Conservation (phyloP, 2,329 filamentous ascomycete genomes). For the Gnomoniopsis smithogilvyi region DNA sequence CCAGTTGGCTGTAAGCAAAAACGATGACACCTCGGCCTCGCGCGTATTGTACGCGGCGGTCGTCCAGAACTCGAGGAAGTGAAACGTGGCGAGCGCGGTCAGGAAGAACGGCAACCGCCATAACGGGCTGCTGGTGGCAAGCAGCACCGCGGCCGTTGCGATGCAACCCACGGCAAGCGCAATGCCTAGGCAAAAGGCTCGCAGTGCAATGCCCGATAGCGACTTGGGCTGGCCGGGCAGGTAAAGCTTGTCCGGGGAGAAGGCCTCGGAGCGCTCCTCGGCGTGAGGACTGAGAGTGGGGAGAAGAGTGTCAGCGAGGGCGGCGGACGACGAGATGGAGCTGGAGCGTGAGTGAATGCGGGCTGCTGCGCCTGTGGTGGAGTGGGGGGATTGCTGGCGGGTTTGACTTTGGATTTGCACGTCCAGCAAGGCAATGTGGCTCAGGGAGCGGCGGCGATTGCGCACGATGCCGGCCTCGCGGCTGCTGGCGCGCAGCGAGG, state of each 20-base stretch:
- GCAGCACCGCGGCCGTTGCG: constrained; percentile 30
- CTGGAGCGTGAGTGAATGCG: constrained; percentile 2
- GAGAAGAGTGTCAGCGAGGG: constrained; percentile 19
- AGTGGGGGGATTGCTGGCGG: neutral
- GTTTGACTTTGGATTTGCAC: constrained; percentile 7
- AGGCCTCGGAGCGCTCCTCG: constrained; percentile 23
- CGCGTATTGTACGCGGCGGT: constrained; percentile 82
- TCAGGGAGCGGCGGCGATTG: constrained; percentile 13
- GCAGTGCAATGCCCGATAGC: constrained; percentile 56
- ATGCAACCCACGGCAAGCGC: constrained; percentile 35
- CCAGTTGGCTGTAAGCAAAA: constrained; percentile 83
- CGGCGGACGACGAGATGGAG: neutral
- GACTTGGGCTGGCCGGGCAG: constrained; percentile 50
- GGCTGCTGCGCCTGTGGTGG: neutral
- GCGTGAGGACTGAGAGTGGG: constrained; percentile 28
- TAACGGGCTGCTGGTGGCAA: constrained; percentile 40
- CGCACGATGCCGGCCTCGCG: constrained; percentile 11
- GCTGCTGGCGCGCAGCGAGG: constrained; percentile 3
- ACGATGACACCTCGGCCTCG: constrained; percentile 69
- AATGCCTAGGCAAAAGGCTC: constrained; percentile 53
- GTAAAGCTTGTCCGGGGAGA: constrained; percentile 28
- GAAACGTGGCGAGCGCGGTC: constrained; percentile 70
- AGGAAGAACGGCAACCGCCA: constrained; percentile 68
- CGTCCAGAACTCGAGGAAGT: constrained; percentile 95
- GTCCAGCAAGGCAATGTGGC: constrained; percentile 17